Percentiles rank a stretch among this genome's conserved stretches.
These are phyloP conservation scores for Dittrichia graveolens DNA, from an alignment of 129 eudicot genomes.

Conservation along the genomic window DNA sequence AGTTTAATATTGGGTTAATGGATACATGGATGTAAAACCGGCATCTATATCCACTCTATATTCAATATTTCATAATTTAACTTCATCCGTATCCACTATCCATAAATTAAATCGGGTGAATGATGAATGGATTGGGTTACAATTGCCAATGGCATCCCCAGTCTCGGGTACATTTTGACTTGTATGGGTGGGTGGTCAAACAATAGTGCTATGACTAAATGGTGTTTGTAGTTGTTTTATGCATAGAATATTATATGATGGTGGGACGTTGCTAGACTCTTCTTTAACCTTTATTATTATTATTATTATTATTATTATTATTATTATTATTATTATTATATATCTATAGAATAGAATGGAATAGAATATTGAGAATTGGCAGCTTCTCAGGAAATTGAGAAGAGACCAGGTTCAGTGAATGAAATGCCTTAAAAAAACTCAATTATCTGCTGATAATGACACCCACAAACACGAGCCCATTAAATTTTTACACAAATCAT, in stretches of 20 bases:
- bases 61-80: too few species aligned
- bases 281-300: background rate
- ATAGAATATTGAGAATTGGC: conserved; percentile 7
- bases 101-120: too few species aligned
- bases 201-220: conserved; percentile 9
- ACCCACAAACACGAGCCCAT: background rate
- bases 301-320: too few species aligned
- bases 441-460: conserved; percentile 25
- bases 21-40: too few species aligned
- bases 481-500: background rate
- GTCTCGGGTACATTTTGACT: conserved; percentile 3
- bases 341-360: too few species aligned
- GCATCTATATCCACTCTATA: too few species aligned
- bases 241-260: background rate
- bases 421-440: conserved; percentile 4
- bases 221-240: conserved; percentile 6
- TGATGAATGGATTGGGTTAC: too few species aligned
- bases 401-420: conserved; percentile 37
- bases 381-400: conserved; percentile 23
- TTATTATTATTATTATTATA: too few species aligned
- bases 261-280: background rate
- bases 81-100: too few species aligned
- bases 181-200: conserved; percentile 18
- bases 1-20: too few species aligned
- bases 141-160: background rate